These are phyloP conservation scores for Epichloe scottii DNA, from an alignment of 2,329 filamentous ascomycete species.

Conservation along the genomic window DNA sequence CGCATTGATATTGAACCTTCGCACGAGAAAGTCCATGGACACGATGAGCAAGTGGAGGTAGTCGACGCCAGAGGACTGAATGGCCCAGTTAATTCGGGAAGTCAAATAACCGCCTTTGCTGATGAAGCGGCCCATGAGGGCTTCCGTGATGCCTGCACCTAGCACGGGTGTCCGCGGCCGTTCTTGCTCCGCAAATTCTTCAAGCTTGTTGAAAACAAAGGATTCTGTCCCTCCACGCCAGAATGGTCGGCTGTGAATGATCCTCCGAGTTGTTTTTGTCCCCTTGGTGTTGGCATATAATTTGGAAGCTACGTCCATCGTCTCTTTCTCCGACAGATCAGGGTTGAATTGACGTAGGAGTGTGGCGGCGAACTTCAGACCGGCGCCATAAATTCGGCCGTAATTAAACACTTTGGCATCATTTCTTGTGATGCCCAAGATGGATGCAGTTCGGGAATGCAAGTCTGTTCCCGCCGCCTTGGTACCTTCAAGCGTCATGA, in stretches of 20 bases:
- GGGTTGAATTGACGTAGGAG: conserved; percentile 92
- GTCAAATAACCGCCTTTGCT: conserved; percentile 88
- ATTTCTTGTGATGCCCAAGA: conserved; percentile 86
- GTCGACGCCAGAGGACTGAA: conserved; percentile 93
- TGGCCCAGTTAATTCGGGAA: conserved; percentile 96
- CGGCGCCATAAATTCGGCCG: conserved; percentile 96
- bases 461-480: conserved; percentile 90
- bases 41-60: conserved; percentile 92
- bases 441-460: conserved; percentile 84
- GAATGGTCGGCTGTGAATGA: conserved; percentile 62
- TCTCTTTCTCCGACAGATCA: conserved; percentile 64
- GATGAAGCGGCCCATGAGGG: conserved; percentile 77
- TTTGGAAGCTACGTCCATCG: conserved; percentile 59
- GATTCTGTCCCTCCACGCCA: conserved; percentile 96
- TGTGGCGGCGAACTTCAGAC: conserved; percentile 82
- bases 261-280: conserved; percentile 64
- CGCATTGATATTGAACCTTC: conserved; percentile 73
- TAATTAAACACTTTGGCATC: conserved; percentile 98
- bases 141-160: conserved; percentile 91
- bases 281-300: conserved; percentile 89
- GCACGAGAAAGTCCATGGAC: conserved; percentile 83
- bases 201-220: conserved; percentile 95
- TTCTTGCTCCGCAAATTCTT: conserved; percentile 95
- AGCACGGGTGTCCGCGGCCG: conserved; percentile 81
- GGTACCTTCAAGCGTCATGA: conserved; percentile 96